Evolutionary conservation across 208 protist genomes (phyloP).

Genomic region (Porcisia hertigi): DNA sequence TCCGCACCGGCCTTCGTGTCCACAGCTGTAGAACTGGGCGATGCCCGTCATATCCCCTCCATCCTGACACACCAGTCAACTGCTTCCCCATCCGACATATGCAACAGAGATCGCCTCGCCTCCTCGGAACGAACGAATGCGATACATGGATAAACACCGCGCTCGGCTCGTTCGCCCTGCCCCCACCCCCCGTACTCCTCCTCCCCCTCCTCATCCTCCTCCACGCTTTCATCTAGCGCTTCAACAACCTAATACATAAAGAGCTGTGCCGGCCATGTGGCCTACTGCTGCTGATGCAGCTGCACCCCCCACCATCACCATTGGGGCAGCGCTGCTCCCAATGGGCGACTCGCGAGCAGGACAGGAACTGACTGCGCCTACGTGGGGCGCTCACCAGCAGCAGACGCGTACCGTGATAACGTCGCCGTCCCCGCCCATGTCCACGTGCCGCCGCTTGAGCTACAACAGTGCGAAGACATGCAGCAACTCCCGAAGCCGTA

Average conservation of each 20-base stretch:
- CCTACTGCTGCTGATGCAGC: not conserved
- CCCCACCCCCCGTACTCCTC: not conserved
- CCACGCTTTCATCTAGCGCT: not conserved
- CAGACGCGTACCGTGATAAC: not conserved
- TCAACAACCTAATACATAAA: not conserved
- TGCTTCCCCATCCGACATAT: not conserved
- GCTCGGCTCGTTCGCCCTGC: not conserved
- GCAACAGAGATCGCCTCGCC: no score
- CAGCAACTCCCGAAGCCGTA: slow-evolving; percentile 12
- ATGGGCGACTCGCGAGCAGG: not conserved
- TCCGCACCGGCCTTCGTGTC: not conserved
- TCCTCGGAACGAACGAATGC: no score
- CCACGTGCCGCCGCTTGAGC: slow-evolving; percentile 30
- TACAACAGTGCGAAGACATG: slow-evolving; percentile 27
- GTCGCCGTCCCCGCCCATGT: slow-evolving; percentile 27
- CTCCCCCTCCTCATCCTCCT: not conserved
- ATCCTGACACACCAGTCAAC: not conserved
- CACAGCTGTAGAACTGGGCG: no score
- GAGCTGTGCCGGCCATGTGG: not conserved
- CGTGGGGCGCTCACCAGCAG: not conserved
- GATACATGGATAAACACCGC: no score
- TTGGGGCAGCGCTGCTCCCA: slow-evolving; percentile 1
- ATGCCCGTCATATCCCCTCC: no score
- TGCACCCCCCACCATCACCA: not conserved
- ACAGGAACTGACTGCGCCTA: not conserved